A percentile compares a stretch with the other conserved stretches of the same genome.
Conservation (phyloP, 2,329 filamentous ascomycete genomes). For the Aspergillus hortae region DNA sequence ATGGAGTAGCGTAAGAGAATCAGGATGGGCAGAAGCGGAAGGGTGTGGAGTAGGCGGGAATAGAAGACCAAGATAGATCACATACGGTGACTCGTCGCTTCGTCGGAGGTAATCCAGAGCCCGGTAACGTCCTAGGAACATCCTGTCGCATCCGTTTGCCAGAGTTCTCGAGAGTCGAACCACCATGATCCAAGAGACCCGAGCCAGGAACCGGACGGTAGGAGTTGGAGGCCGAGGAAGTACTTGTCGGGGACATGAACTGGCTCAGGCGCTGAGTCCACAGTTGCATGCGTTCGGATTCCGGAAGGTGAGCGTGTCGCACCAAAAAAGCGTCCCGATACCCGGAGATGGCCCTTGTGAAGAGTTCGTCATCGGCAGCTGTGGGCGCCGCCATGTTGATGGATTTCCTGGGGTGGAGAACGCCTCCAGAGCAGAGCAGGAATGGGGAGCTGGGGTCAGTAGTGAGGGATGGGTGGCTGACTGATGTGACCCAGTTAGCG, state of each 20-base stretch:
- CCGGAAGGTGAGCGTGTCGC: slow-evolving; percentile 38
- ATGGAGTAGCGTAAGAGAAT: slow-evolving; percentile 19
- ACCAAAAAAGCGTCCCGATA: slow-evolving; percentile 42
- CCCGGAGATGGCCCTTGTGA: slow-evolving; percentile 39
- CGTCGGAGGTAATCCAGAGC: slow-evolving; percentile 35
- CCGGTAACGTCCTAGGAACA: slow-evolving; percentile 37
- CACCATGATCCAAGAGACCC: slow-evolving; percentile 17
- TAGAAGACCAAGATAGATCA: slow-evolving; percentile 40
- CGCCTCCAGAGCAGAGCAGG: slow-evolving; percentile 8
- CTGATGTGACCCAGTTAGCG: background rate
- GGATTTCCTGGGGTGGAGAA: slow-evolving; percentile 15
- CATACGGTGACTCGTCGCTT: slow-evolving; percentile 47
- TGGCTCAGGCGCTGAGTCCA: slow-evolving; percentile 38
- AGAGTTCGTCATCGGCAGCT: slow-evolving; percentile 35
- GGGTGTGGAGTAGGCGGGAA: slow-evolving; percentile 26
- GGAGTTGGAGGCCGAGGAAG: slow-evolving; percentile 14
- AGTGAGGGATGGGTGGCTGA: slow-evolving; percentile 13
- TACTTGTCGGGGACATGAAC: slow-evolving; percentile 31
- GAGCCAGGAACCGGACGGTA: slow-evolving; percentile 19
- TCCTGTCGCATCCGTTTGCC: slow-evolving; percentile 43
- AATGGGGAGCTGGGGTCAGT: slow-evolving; percentile 30
- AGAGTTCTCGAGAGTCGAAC: slow-evolving; percentile 28
- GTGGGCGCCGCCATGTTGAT: slow-evolving; percentile 33
- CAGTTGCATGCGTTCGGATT: slow-evolving; percentile 38
- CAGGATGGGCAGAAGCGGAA: slow-evolving; percentile 21